These are phyloP conservation scores for Typha latifolia DNA, from an alignment of 176 grass and related monocot genomes.

Conservation along the genomic window DNA sequence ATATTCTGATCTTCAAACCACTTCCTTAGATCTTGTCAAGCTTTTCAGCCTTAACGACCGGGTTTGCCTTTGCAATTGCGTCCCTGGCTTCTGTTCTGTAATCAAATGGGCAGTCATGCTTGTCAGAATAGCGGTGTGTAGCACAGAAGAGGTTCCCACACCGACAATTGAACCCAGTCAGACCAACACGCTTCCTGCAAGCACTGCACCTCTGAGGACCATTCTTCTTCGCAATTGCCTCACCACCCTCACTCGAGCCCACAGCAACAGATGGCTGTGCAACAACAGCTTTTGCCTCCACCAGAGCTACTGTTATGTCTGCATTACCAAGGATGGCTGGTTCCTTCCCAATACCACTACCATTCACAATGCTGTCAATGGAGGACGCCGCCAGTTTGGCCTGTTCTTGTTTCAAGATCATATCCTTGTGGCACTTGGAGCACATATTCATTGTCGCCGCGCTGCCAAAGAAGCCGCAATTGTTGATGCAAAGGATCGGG, in stretches of 20 bases:
- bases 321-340: slow-evolving; percentile 11
- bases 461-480: slow-evolving; percentile 10
- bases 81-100: slow-evolving; percentile 74
- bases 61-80: slow-evolving; percentile 93
- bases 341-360: slow-evolving; percentile 35
- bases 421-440: slow-evolving; percentile 20
- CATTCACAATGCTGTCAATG: slow-evolving; percentile 75
- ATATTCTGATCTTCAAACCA: not conserved
- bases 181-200: slow-evolving; percentile 69
- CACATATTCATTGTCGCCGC: slow-evolving; percentile 9
- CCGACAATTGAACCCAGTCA: slow-evolving; percentile 74
- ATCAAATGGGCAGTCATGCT: slow-evolving; percentile 85
- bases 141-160: slow-evolving; percentile 75
- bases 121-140: slow-evolving; percentile 72
- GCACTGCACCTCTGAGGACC: slow-evolving; percentile 57
- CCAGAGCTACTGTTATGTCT: slow-evolving; percentile 20
- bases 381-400: slow-evolving; percentile 70
- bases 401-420: slow-evolving; percentile 71
- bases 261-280: slow-evolving; percentile 28
- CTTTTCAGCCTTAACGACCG: slow-evolving; percentile 88
- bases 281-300: slow-evolving; percentile 22
- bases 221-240: slow-evolving; percentile 44
- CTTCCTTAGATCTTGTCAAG: slow-evolving; percentile 86
- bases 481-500: slow-evolving; percentile 3
- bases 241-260: slow-evolving; percentile 14